Base-by-base conservation (phyloP, 139 green algal species). In the Pleodorina starrii region DNA sequence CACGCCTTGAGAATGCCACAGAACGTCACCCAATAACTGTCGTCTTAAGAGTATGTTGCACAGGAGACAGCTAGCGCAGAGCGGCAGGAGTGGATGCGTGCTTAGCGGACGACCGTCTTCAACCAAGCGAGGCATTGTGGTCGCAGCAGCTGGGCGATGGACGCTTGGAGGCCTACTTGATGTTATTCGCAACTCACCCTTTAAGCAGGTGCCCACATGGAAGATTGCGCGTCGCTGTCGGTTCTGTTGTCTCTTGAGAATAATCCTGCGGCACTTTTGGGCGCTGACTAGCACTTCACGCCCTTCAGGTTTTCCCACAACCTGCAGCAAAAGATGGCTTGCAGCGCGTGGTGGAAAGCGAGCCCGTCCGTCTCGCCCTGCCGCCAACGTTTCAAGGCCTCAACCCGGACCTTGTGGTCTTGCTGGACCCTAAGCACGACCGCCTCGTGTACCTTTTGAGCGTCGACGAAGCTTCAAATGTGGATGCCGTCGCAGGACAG, bases 381-480 rank as follows among this genome's bases (percentile, higher is more conserved):
- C 76, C 76, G 25, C 38, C 76, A 46, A 84, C 76, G 23, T 84
- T 84, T 48, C 76, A 84, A 12, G 48, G 48, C 40, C 76, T 84
- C 10, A 50, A 32, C 32, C 48, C 76, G 19, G 38, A 48, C 48
- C 76, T 84, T 17, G 9, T 69, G 35, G n/a, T 48, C 11, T n/a
- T 84, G 48, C 32, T 84, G 48, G 76, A 84, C n/a, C 76, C 76
- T 0, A 69, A 84, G 57, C 14, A 84, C 14, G 48, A 69, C 19
- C 76, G 76, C 35, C 76, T 84, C 0, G 32, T 84, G 16, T 84
- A 84, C 50, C 76, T 84, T 23, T 16, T 84, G 10, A 35, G 46
- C 11, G 50, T 69, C 5, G 50, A 84, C 16, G 44, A 82, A 7
- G 74, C 27, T 11, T 23, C 7, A 23, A 63, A 9, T 43, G 14